Conservation (phyloP, 768 basidiomycete species). For the Lepiota venenata region DNA sequence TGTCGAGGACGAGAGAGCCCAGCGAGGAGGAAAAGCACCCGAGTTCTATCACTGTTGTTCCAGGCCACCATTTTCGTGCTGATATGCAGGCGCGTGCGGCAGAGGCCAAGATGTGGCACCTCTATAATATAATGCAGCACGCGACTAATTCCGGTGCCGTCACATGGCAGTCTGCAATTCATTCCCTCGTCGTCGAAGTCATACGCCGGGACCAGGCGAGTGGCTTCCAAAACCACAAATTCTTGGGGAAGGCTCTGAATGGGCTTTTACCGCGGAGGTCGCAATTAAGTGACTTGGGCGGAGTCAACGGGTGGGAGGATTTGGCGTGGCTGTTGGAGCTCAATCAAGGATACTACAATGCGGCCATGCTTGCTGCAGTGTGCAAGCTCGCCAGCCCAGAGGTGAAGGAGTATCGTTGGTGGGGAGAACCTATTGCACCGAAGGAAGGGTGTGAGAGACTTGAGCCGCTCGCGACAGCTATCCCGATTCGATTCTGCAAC, state of each 20-base stretch:
- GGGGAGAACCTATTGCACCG: conserved; percentile 2
- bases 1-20: not conserved
- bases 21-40: not conserved
- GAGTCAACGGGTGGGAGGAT: conserved; percentile 19
- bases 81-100: conserved; percentile 6
- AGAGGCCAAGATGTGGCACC: conserved; percentile 15
- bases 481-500: not conserved
- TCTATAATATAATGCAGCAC: conserved; percentile 18
- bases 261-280: conserved; percentile 22
- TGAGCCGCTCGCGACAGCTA: not conserved
- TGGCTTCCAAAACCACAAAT: conserved; percentile 13
- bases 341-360: conserved; percentile 13
- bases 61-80: conserved; percentile 2
- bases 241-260: conserved; percentile 21
- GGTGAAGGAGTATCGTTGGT: conserved; percentile 7
- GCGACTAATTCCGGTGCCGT: conserved; percentile 11
- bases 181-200: conserved; percentile 19
- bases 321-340: conserved; percentile 23
- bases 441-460: conserved; percentile 4
- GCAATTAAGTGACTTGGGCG: conserved; percentile 6
- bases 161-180: conserved; percentile 18
- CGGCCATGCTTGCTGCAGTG: conserved; percentile 20
- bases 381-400: conserved; percentile 13
- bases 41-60: not conserved
- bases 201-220: conserved; percentile 17